These are phyloP conservation scores for Dactylonectria macrodidyma DNA, from an alignment of 2,329 filamentous ascomycete genomes.

Conservation along the genomic window DNA sequence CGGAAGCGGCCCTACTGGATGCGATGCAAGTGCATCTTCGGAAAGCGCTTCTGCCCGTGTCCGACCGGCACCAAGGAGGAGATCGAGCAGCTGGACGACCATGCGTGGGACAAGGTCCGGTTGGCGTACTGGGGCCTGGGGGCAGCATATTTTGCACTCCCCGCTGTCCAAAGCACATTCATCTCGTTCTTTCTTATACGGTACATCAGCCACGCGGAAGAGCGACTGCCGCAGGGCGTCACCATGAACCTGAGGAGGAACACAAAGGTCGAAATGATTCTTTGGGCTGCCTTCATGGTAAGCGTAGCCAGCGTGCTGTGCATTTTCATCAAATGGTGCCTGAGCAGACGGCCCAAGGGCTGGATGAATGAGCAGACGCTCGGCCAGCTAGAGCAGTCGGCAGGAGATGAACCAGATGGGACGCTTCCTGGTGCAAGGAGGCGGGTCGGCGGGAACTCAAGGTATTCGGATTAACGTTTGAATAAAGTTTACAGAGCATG, in stretches of 20 bases:
- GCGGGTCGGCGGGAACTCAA: conserved; percentile 3
- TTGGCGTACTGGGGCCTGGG: conserved; percentile 43
- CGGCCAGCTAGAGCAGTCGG: conserved; percentile 30
- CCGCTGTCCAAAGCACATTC: conserved; percentile 38
- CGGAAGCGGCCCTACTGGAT: conserved; percentile 47
- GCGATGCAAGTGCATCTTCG: conserved; percentile 45
- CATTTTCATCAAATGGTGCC: conserved; percentile 42
- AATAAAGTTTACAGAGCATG: not conserved
- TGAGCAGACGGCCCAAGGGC: conserved; percentile 44
- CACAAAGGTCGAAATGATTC: conserved; percentile 30
- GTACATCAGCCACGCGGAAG: conserved; percentile 39
- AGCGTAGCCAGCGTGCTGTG: conserved; percentile 39
- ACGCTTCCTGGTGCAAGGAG: conserved; percentile 19
- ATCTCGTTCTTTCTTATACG: conserved; percentile 37
- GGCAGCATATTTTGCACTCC: conserved; percentile 36
- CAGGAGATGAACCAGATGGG: conserved; percentile 15
- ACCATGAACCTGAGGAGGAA: conserved; percentile 41
- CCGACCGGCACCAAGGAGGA: conserved; percentile 46
- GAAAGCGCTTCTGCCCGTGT: conserved; percentile 45
- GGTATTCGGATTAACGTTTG: conserved; percentile 39
- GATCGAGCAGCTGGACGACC: conserved; percentile 45
- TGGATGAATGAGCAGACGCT: conserved; percentile 44
- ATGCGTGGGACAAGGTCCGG: conserved; percentile 46
- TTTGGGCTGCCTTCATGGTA: conserved; percentile 41
- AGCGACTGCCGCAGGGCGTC: conserved; percentile 43